Conservation (phyloP, 2,329 filamentous ascomycete genomes). For the Venturia oleaginea region DNA sequence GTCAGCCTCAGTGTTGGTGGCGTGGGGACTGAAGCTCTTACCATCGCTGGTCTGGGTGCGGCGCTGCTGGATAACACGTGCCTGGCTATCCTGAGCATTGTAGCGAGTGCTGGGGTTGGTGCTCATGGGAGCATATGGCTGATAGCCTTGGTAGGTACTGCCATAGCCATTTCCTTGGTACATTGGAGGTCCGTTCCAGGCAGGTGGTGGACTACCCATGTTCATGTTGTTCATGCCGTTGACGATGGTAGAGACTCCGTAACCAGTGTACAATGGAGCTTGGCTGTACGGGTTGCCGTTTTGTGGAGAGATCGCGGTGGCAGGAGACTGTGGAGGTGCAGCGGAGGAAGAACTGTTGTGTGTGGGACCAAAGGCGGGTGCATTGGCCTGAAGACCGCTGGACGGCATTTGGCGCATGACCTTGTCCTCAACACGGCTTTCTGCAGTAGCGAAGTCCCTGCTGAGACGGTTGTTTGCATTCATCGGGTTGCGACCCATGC, state of each 20-base stretch:
- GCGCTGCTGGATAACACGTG: slow-evolving; percentile 65
- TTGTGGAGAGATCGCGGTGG: neutral
- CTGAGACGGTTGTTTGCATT: slow-evolving; percentile 60
- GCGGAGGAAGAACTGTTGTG: slow-evolving; percentile 20
- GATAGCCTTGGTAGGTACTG: slow-evolving; percentile 40
- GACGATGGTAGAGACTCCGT: slow-evolving; percentile 10
- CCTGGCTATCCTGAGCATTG: slow-evolving; percentile 56
- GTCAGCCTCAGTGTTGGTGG: slow-evolving; percentile 1
- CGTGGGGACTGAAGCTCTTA: slow-evolving; percentile 20
- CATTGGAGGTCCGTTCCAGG: slow-evolving; percentile 10
- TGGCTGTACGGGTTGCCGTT: neutral
- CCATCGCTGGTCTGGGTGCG: slow-evolving; percentile 67
- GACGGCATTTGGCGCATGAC: slow-evolving; percentile 50
- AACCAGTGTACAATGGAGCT: slow-evolving; percentile 24
- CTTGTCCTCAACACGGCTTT: slow-evolving; percentile 38
- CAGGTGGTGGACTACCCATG: slow-evolving; percentile 4
- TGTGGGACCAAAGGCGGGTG: slow-evolving; percentile 66
- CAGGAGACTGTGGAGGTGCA: neutral
- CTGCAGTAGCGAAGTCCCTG: slow-evolving; percentile 54
- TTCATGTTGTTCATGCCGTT: slow-evolving; percentile 34
- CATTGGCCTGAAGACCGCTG: slow-evolving; percentile 70
- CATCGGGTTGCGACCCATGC: slow-evolving; percentile 67
- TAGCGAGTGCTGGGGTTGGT: slow-evolving; percentile 34
- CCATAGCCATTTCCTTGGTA: slow-evolving; percentile 35
- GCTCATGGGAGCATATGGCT: slow-evolving; percentile 37